phyloP scores from a whole-genome alignment of 176 grass and related monocot genomes.

The Triticum aestivum region IWGSC_CS_RefSeq_v2.1 NC_057799.1:370434800-370435299 shows the following conservation, averaged over 20 bases:
- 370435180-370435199: background rate
- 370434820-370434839: constrained; percentile 75
- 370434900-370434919: constrained; percentile 23
- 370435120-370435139: background rate
- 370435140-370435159: background rate
- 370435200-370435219: background rate
- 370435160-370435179: background rate
- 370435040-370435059: constrained; percentile 96
- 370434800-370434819: constrained; percentile 71
- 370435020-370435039: constrained; percentile 87
- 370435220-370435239: background rate
- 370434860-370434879: constrained; percentile 73
- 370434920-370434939: background rate
- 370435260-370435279: background rate
- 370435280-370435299: background rate
- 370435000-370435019: constrained; percentile 84
- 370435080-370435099: constrained; percentile 9
- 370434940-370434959: background rate
- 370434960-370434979: constrained; percentile 81
- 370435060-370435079: constrained; percentile 65
- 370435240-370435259: background rate
- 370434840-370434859: constrained; percentile 79
- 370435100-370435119: background rate
- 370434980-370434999: constrained; percentile 54
- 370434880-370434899: constrained; percentile 51